Base-by-base conservation (phyloP, 225 moss, liverwort and hornwort species). In the Ulota crispa region DNA sequence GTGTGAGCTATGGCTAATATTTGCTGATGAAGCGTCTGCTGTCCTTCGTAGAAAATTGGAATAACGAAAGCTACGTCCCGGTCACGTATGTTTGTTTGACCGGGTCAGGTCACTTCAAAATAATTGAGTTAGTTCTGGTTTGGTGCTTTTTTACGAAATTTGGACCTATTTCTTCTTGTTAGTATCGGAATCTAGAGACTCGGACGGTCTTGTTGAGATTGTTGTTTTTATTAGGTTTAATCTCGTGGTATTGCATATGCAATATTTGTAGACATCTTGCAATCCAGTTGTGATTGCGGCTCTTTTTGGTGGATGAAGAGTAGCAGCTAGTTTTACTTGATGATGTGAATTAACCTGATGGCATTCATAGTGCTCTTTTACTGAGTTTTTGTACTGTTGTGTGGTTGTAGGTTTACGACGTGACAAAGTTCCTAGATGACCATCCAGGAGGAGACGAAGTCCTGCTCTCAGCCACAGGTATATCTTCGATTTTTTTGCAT, bases 361-460 rank as follows among this genome's bases (percentile, higher is more conserved):
- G 60, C n/a, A 69, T 19, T 76, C 56, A 37, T 5, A 32, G 28
- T 56, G 34, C 52, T 28, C n/a, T 4, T 45, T 67, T 54, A 78
- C 34, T 26, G 57, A 79, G 36, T 66, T 47, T 61, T 79, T 76
- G 66, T 37, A 8, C 32, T 83, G 37, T 61, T 62, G 30, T 52
- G 18, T 67, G 50, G 41, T 86, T 50, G 54, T 70, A 91, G 89
- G 91, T 86, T 61, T 91, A 91, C 64, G 91, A 91, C 65, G 87
- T 91, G 56, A 91, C 89, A 31, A 89, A 67, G 71, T 91, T 91
- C 55, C 83, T 91, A 36, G 91, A 91, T 26, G 89, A 91, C 45
- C 91, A 91, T 14, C 91, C 91, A 64, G 89, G 91, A 83, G 89
- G 91, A 10, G 91, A 91, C 23, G 91, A 91, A 75, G 91, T 91